Evolutionary conservation across 2,329 filamentous ascomycete genomes (phyloP).

Genomic region (Thielaviopsis musarum): DNA sequence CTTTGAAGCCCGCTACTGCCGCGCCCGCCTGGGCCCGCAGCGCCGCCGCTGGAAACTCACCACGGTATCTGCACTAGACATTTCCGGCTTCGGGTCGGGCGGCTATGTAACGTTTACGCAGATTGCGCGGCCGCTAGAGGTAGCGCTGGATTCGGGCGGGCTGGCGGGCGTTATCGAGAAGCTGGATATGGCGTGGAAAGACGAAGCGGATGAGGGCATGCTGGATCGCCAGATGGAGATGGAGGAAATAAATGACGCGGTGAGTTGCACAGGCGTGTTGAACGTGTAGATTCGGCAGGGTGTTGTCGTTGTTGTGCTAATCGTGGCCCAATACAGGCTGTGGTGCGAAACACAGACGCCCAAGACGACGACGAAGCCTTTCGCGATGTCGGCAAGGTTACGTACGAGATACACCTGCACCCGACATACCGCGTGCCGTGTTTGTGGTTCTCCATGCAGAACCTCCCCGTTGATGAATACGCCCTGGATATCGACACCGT

Average conservation of each 20-base stretch:
- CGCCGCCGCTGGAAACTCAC: conserved; percentile 38
- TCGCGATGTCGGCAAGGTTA: conserved; percentile 30
- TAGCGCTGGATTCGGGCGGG: conserved; percentile 25
- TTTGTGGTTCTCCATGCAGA: conserved; percentile 55
- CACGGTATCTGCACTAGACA: conserved; percentile 33
- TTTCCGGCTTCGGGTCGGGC: conserved; percentile 24
- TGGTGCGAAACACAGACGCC: not conserved
- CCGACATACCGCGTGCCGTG: conserved; percentile 60
- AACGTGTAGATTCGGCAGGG: no score
- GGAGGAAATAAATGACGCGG: conserved; percentile 34
- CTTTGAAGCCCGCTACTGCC: conserved; percentile 41
- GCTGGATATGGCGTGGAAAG: conserved; percentile 25
- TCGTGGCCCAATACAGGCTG: conserved; percentile 1
- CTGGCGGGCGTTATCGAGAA: conserved; percentile 29
- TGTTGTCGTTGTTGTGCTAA: not conserved
- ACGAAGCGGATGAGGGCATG: conserved; percentile 10
- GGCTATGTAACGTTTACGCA: conserved; percentile 37
- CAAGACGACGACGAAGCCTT: not conserved
- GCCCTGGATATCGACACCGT: conserved; percentile 50
- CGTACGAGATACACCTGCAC: conserved; percentile 61
- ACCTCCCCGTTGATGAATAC: conserved; percentile 36
- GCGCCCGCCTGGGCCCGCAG: conserved; percentile 37
- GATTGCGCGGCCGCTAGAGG: conserved; percentile 36
- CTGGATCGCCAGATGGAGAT: conserved; percentile 31
- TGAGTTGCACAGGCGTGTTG: conserved; percentile 16